These are phyloP conservation scores for Daedalea quercina DNA, from an alignment of 768 basidiomycete species.

Conservation along the genomic window DNA sequence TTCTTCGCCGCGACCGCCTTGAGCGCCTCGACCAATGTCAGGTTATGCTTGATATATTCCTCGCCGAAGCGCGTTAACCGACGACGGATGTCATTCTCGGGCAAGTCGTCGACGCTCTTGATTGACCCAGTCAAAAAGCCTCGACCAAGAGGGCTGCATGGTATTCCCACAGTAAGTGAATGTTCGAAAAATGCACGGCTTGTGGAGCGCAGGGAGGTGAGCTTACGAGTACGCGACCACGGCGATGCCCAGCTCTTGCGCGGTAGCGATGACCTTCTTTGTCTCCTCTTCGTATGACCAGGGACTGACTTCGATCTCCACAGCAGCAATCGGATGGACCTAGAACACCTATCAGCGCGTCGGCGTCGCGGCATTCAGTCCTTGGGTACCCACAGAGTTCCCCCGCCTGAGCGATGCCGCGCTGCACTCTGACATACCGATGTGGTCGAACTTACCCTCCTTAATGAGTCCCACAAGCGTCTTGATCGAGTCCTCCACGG, in stretches of 20 bases:
- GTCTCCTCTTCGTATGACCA: constrained; percentile 52
- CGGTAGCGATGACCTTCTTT: constrained; percentile 43
- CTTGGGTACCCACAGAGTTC: constrained; percentile 31
- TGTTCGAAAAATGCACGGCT: too few species aligned
- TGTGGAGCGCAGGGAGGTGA: too few species aligned
- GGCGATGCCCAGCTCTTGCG: constrained; percentile 47
- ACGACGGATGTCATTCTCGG: constrained; percentile 13
- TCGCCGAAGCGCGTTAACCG: constrained; percentile 13
- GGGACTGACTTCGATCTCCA: constrained; percentile 50
- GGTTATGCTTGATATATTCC: constrained; percentile 33
- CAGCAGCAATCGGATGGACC: too few species aligned
- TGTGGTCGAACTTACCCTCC: constrained; percentile 53
- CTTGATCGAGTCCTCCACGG: constrained; percentile 34
- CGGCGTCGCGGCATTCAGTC: too few species aligned
- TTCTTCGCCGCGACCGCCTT: constrained; percentile 33
- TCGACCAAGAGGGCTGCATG: constrained; percentile 48
- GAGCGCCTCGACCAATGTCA: constrained; percentile 36
- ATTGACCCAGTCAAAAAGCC: constrained; percentile 49
- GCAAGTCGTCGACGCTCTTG: constrained; percentile 29
- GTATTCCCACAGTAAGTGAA: too few species aligned
- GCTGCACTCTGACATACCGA: constrained; percentile 51
- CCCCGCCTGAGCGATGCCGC: constrained; percentile 39
- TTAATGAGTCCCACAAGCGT: constrained; percentile 38
- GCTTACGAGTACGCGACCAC: constrained; percentile 53
- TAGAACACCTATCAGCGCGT: too few species aligned